Conservation (phyloP, 1,284 basidiomycete species). For the Puccinia triticina region DNA sequence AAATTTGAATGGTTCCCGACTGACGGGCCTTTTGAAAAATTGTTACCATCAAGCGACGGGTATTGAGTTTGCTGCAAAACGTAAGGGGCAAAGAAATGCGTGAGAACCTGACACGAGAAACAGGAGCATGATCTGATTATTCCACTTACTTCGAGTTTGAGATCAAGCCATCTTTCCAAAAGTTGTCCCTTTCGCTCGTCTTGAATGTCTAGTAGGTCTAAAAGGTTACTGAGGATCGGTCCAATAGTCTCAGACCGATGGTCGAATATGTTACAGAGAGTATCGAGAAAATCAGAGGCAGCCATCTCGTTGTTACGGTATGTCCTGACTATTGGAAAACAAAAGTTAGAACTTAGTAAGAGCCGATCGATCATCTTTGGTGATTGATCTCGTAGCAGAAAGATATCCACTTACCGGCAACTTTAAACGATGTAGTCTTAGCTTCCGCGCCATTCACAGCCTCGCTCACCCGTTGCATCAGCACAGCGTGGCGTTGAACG, state of each 20-base stretch:
- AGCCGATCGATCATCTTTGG: not conserved
- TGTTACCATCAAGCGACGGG: conserved; percentile 37
- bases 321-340: conserved; percentile 66
- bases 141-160: conserved; percentile 74
- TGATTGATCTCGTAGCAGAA: not conserved
- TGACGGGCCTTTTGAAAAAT: not conserved
- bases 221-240: conserved; percentile 74
- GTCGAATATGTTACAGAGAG: conserved; percentile 82
- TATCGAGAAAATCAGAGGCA: conserved; percentile 81
- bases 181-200: conserved; percentile 76
- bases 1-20: not conserved
- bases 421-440: conserved; percentile 75
- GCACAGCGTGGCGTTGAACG: conserved; percentile 69
- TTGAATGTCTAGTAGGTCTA: conserved; percentile 71
- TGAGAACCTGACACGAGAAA: not conserved
- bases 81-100: not conserved
- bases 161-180: conserved; percentile 76
- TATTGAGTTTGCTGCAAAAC: conserved; percentile 38
- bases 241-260: conserved; percentile 74
- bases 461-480: conserved; percentile 71
- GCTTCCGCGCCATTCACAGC: conserved; percentile 72
- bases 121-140: conserved; percentile 50
- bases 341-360: too few relatives aligned
- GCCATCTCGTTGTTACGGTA: conserved; percentile 78
- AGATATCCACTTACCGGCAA: conserved; percentile 63